phyloP scores from a whole-genome alignment of 768 basidiomycete species.

The Fomitopsis serialis region DNA sequence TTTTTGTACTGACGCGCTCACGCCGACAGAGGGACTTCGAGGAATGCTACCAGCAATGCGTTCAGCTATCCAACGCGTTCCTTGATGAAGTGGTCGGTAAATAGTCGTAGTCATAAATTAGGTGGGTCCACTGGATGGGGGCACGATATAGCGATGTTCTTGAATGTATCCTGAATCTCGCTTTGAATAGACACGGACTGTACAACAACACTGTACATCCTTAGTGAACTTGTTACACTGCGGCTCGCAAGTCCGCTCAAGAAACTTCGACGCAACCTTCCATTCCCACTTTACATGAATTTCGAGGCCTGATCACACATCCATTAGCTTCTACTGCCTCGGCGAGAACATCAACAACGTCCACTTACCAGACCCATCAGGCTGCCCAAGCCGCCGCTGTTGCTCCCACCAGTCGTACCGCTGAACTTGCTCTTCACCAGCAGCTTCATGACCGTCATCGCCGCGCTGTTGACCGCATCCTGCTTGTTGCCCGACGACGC shows the following conservation, averaged over 20 bases:
- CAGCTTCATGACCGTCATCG: conserved; percentile 82
- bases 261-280: not conserved
- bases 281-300: conserved; percentile 17
- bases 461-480: conserved; percentile 80
- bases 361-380: conserved; percentile 57
- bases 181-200: too few relatives aligned
- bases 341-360: too few relatives aligned
- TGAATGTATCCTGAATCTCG: too few relatives aligned
- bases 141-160: too few relatives aligned
- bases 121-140: too few relatives aligned
- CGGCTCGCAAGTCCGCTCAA: not conserved
- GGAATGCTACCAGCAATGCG: conserved; percentile 71
- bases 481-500: conserved; percentile 68
- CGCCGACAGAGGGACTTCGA: conserved; percentile 62
- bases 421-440: conserved; percentile 65
- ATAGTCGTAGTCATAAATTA: not conserved
- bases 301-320: conserved; percentile 23
- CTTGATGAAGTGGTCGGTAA: conserved; percentile 54
- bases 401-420: conserved; percentile 46
- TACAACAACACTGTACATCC: too few relatives aligned
- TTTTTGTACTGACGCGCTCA: not conserved
- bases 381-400: conserved; percentile 64
- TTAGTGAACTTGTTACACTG: not conserved
- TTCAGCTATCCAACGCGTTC: conserved; percentile 70
- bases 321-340: not conserved